Conservation (phyloP, 2,329 filamentous ascomycete genomes). For the Cercospora brassicicola region DNA sequence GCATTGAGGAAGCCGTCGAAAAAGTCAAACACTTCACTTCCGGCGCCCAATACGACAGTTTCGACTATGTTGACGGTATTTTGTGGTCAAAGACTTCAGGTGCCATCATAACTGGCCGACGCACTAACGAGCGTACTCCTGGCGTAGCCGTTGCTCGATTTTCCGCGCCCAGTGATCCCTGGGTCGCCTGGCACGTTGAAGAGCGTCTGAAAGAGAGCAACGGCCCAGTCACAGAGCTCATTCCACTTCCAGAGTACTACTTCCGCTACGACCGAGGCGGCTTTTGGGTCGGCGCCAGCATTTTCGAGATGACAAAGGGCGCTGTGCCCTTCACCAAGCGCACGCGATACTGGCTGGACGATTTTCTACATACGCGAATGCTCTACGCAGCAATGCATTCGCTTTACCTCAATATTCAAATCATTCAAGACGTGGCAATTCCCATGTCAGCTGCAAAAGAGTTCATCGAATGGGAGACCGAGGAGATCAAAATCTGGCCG, state of each 20-base stretch:
- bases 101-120: constrained; percentile 48
- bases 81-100: constrained; percentile 48
- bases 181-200: constrained; percentile 53
- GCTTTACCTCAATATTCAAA: constrained; percentile 58
- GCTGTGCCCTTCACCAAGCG: constrained; percentile 63
- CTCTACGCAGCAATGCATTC: constrained; percentile 67
- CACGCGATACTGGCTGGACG: constrained; percentile 62
- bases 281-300: constrained; percentile 66
- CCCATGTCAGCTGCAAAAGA: constrained; percentile 46
- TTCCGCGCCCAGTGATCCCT: constrained; percentile 49
- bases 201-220: constrained; percentile 41
- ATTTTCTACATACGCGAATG: constrained; percentile 63
- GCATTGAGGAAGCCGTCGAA: constrained; percentile 46
- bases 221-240: constrained; percentile 53
- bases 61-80: constrained; percentile 55
- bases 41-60: constrained; percentile 39
- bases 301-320: constrained; percentile 60
- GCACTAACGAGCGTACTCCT: constrained; percentile 37
- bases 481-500: constrained; percentile 47
- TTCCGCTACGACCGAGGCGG: constrained; percentile 72
- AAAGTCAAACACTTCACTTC: constrained; percentile 43
- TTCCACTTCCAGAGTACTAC: constrained; percentile 66
- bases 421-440: constrained; percentile 63
- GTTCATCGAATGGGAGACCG: constrained; percentile 47
- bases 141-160: constrained; percentile 37